Conservation (phyloP, 352 stramenopile species). For the Globisporangium barbulae region DNA sequence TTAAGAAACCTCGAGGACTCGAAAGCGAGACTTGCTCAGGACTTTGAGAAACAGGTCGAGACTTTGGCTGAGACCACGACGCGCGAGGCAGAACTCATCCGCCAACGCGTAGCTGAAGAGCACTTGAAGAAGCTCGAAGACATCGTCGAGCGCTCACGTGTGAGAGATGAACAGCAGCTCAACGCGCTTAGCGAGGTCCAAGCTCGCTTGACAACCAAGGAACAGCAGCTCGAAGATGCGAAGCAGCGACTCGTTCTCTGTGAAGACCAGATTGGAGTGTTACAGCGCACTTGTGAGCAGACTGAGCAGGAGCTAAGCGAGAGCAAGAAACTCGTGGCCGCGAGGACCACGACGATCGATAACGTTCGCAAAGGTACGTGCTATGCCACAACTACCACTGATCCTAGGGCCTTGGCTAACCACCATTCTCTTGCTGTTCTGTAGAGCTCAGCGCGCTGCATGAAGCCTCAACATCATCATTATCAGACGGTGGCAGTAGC, state of each 20-base stretch:
- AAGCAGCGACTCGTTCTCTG: background rate
- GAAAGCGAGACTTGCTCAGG: background rate
- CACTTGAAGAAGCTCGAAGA: slow-evolving; percentile 14
- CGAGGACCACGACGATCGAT: slow-evolving; percentile 43
- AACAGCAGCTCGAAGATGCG: background rate
- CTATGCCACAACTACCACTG: background rate
- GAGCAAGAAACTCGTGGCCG: slow-evolving; percentile 26
- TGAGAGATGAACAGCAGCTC: slow-evolving; percentile 8
- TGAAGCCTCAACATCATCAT: slow-evolving; percentile 16
- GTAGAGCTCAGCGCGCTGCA: slow-evolving; percentile 31
- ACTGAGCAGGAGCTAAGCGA: slow-evolving; percentile 23
- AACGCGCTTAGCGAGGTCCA: background rate
- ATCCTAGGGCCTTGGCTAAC: background rate
- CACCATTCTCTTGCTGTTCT: background rate
- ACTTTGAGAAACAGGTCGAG: background rate
- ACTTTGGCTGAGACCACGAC: background rate
- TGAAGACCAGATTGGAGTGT: background rate
- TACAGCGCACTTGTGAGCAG: slow-evolving; percentile 17
- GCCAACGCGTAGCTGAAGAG: slow-evolving; percentile 2
- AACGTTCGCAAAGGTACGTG: slow-evolving; percentile 45
- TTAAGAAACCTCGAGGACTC: background rate
- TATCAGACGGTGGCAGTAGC: background rate
- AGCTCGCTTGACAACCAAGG: background rate
- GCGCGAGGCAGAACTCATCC: slow-evolving; percentile 8
- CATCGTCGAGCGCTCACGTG: slow-evolving; percentile 7